Evolutionary conservation across 495 filamentous ascomycete genomes (phyloP).

Genomic region (Daldinia vernicosa): DNA sequence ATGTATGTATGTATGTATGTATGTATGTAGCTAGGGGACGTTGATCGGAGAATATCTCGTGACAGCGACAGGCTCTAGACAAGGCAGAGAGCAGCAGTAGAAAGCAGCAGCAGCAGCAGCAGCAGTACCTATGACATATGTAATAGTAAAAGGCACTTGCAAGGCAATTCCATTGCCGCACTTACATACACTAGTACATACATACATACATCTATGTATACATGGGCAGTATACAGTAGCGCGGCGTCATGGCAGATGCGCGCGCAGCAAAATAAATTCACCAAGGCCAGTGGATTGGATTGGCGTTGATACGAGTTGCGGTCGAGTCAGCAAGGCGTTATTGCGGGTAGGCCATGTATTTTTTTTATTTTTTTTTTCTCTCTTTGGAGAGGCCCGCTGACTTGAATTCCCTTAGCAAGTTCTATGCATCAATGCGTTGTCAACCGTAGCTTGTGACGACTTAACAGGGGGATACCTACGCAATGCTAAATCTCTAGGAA

Average conservation of each 20-base stretch:
- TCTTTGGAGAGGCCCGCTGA: conserved; percentile 35
- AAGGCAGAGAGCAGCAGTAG: not conserved
- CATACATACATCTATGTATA: not conserved
- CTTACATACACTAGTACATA: not conserved
- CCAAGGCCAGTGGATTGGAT: conserved; percentile 28
- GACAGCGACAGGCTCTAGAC: not conserved
- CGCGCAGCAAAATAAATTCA: conserved; percentile 7
- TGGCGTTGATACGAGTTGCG: conserved; percentile 36
- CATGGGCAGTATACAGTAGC: not conserved
- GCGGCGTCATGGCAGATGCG: conserved; percentile 22
- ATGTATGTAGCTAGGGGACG: not conserved
- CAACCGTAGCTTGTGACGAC: conserved; percentile 41
- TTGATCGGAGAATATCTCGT: conserved; percentile 19
- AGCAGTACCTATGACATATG: too few relatives aligned
- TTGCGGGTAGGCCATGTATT: not conserved
- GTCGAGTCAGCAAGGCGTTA: conserved; percentile 27
- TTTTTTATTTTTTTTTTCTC: too few relatives aligned
- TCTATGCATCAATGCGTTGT: conserved; percentile 44
- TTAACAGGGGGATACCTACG: conserved; percentile 28
- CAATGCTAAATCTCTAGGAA: conserved; percentile 8
- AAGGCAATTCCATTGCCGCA: not conserved
- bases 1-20: conserved; percentile 2
- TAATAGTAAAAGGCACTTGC: not conserved
- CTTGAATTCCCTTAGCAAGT: conserved; percentile 33
- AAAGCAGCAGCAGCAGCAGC: not conserved